phyloP scores from a whole-genome alignment of 2,329 filamentous ascomycete genomes.

The Trichophyton mentagrophytes region DNA sequence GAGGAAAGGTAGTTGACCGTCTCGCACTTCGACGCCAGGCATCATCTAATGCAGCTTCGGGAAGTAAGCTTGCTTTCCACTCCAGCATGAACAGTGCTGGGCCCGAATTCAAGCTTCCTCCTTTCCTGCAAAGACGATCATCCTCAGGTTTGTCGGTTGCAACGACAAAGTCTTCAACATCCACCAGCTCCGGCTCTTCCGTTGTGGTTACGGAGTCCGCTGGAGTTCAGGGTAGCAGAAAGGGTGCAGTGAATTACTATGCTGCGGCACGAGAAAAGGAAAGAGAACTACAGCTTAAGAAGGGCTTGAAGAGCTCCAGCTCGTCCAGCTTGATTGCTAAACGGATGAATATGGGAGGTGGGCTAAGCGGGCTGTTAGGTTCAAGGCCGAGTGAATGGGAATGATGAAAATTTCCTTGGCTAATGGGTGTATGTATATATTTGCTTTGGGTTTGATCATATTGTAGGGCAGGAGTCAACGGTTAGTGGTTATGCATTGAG shows the following conservation, averaged over 20 bases:
- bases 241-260: constrained; percentile 47
- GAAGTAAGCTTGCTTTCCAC: constrained; percentile 25
- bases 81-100: constrained; percentile 13
- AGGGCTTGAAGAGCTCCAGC: constrained; percentile 31
- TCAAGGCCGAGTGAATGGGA: background rate
- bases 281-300: constrained; percentile 41
- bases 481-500: background rate
- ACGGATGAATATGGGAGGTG: constrained; percentile 23
- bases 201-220: constrained; percentile 5
- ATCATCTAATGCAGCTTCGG: constrained; percentile 31
- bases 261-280: constrained; percentile 45
- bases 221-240: constrained; percentile 30
- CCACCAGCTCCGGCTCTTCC: constrained; percentile 17
- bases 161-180: constrained; percentile 12
- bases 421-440: background rate
- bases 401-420: background rate
- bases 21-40: constrained; percentile 33
- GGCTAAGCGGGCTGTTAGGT: constrained; percentile 23
- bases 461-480: background rate
- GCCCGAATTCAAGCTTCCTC: constrained; percentile 22
- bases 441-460: background rate
- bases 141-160: background rate
- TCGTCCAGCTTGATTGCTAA: constrained; percentile 4
- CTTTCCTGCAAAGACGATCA: constrained; percentile 16
- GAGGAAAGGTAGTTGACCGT: constrained; percentile 33